Evolutionary conservation across 176 grass and related monocot genomes (phyloP).

Genomic region (Carex littledalei): DNA sequence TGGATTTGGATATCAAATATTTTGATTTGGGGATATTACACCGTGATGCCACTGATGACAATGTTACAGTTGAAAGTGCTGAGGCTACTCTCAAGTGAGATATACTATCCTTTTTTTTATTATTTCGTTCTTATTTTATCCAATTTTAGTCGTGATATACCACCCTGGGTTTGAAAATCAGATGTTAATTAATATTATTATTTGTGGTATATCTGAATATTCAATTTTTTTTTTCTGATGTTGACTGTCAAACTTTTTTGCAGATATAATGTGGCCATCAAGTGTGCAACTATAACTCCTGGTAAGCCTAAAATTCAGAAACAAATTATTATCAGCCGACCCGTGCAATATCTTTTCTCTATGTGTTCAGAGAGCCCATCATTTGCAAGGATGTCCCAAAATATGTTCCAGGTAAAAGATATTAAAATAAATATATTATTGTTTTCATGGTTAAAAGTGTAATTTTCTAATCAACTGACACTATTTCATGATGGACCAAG

Average conservation of each 20-base stretch:
- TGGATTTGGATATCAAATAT: slow-evolving; percentile 97
- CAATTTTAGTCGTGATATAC: neutral
- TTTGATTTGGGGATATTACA: slow-evolving; percentile 77
- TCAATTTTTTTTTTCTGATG: neutral
- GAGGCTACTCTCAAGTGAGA: slow-evolving; percentile 93
- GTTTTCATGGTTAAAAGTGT: neutral
- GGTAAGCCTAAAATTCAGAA: slow-evolving; percentile 36
- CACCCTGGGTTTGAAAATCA: slow-evolving; percentile 1
- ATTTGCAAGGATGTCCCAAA: slow-evolving; percentile 90
- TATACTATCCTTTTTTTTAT: neutral
- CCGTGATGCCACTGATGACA: slow-evolving; percentile 96
- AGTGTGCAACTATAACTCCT: slow-evolving; percentile 96
- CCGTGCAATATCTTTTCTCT: slow-evolving; percentile 7
- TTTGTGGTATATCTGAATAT: neutral
- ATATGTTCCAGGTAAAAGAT: slow-evolving; percentile 77
- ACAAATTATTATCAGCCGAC: slow-evolving; percentile 22
- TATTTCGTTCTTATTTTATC: neutral
- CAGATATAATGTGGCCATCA: slow-evolving; percentile 98
- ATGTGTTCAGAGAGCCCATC: slow-evolving; percentile 92
- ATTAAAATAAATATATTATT: neutral
- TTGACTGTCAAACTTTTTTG: slow-evolving; percentile 21
- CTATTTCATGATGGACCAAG: slow-evolving; percentile 77
- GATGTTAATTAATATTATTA: slow-evolving; percentile 7
- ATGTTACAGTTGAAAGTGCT: slow-evolving; percentile 88
- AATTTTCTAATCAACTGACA: slow-evolving; percentile 16